Evolutionary conservation across 345 rosid genomes (phyloP), one percentile per base, ranked within the genome.

Genomic region (Euclidium syriacum): DNA sequence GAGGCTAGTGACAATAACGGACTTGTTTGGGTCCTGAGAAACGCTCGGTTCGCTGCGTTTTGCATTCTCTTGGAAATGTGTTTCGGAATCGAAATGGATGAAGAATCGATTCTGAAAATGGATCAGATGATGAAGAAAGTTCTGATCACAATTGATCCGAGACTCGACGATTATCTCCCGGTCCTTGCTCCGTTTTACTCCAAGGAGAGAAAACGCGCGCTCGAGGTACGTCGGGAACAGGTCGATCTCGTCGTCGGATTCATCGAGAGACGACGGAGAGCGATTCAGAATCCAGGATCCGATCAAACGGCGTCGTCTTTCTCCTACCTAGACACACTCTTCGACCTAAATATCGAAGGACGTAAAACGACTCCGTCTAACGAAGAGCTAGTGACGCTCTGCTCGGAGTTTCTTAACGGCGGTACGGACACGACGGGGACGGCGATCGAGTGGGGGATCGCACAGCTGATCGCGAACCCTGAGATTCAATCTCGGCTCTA

Each of bases 361-460:
- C 70, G 96, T 48, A 78, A 78, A 26, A 69, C 89, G 25, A 50
- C 73, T 3, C 94, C 91, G 10, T 74, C 88, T 1, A 64, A 77
- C 32, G 76, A 77, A 22, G 98, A 92, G 72, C 83, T 92, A 0
- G 98, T 92, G 26, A 54, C 90, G 2, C 91, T 92, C 1, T 82
- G 87, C 65, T 92, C 96, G 0, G 96, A 92, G 76, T 85, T 92
- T 73, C 46, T 92, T 16, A 92, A 89, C 66, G 98, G 96, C 0
- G 95, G 95, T 7, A 85, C 98, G 0, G 96, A 92, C 58, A 92
- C 96, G 3, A 85, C 98, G 0, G 95, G 79, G 2, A 85, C 96
- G 2, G 96, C 91, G 1, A 40, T 84, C 18, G 98, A 92, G 59
- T 92, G 98, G 98, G 96, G 95, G 2, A 81, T 89, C 0, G 98